Conservation (phyloP, 163 green algal genomes). For the Prototheca cutis region DNA sequence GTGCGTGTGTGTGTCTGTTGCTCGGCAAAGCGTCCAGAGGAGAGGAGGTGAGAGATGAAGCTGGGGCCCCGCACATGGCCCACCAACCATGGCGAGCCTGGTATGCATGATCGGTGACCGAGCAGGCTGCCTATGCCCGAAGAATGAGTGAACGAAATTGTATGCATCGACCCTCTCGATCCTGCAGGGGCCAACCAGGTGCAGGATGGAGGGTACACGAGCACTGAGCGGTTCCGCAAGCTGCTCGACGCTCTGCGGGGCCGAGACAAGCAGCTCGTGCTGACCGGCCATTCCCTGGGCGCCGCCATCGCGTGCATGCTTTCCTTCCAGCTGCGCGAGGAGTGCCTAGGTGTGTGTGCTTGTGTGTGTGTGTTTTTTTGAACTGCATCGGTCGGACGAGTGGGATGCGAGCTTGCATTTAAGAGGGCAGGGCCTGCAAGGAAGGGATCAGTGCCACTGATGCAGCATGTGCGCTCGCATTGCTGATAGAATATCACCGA, state of each 20-base stretch:
- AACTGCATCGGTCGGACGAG: too few species aligned
- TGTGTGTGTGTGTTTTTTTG: background rate
- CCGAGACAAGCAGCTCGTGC: slow-evolving; percentile 19
- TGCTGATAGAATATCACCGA: background rate
- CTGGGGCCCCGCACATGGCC: too few species aligned
- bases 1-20: too few species aligned
- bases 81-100: too few species aligned
- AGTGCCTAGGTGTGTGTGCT: slow-evolving; percentile 24
- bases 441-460: background rate
- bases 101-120: too few species aligned
- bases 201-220: background rate
- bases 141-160: too few species aligned
- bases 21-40: too few species aligned
- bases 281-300: slow-evolving; percentile 51
- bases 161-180: too few species aligned
- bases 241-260: slow-evolving; percentile 16
- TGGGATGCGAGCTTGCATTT: too few species aligned
- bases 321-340: slow-evolving; percentile 36
- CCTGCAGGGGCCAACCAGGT: too few species aligned
- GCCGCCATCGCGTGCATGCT: slow-evolving; percentile 43
- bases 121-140: too few species aligned
- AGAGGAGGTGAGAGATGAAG: too few species aligned
- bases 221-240: background rate
- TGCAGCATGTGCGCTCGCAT: background rate
- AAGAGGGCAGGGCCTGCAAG: background rate